These are phyloP conservation scores for Paecilomyces sp. DNA, from an alignment of 2,329 filamentous ascomycete genomes.

Conservation along the genomic window DNA sequence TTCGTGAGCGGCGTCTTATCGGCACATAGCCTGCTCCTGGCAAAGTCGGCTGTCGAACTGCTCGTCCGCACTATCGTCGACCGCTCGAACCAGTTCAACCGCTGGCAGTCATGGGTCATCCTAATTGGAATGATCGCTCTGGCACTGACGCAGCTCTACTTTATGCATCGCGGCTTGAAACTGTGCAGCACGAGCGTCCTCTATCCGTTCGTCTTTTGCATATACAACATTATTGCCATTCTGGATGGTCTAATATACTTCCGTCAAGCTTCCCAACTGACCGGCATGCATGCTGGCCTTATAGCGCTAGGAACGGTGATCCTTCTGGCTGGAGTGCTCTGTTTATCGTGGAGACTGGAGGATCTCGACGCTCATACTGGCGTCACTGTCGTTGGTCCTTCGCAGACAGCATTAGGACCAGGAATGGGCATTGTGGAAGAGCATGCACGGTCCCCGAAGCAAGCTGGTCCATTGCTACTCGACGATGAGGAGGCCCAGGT, in stretches of 20 bases:
- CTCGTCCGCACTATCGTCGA: slow-evolving; percentile 81
- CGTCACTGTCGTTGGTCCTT: slow-evolving; percentile 42
- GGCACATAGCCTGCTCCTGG: slow-evolving; percentile 84
- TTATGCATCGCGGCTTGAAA: slow-evolving; percentile 87
- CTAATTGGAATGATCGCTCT: slow-evolving; percentile 72
- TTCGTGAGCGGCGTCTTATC: slow-evolving; percentile 88
- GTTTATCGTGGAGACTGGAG: slow-evolving; percentile 86
- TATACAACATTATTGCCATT: slow-evolving; percentile 99
- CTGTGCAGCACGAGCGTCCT: slow-evolving; percentile 91
- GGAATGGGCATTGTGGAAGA: slow-evolving; percentile 72
- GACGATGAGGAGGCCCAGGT: slow-evolving; percentile 34
- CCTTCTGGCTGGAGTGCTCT: slow-evolving; percentile 78
- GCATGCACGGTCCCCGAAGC: slow-evolving; percentile 22
- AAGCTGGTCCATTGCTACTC: slow-evolving; percentile 12
- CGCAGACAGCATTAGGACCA: slow-evolving; percentile 65
- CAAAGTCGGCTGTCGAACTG: slow-evolving; percentile 93
- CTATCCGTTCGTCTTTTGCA: slow-evolving; percentile 95
- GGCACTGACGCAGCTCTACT: slow-evolving; percentile 87
- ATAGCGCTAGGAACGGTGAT: slow-evolving; percentile 84
- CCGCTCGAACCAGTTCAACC: slow-evolving; percentile 83
- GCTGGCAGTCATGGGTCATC: slow-evolving; percentile 92
- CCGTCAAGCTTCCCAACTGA: slow-evolving; percentile 74
- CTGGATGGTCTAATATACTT: slow-evolving; percentile 97
- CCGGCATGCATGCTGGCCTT: slow-evolving; percentile 59
- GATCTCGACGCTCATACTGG: slow-evolving; percentile 43